Evolutionary conservation across 768 basidiomycete species (phyloP).

Genomic region (Candolleomyces eurysporus): DNA sequence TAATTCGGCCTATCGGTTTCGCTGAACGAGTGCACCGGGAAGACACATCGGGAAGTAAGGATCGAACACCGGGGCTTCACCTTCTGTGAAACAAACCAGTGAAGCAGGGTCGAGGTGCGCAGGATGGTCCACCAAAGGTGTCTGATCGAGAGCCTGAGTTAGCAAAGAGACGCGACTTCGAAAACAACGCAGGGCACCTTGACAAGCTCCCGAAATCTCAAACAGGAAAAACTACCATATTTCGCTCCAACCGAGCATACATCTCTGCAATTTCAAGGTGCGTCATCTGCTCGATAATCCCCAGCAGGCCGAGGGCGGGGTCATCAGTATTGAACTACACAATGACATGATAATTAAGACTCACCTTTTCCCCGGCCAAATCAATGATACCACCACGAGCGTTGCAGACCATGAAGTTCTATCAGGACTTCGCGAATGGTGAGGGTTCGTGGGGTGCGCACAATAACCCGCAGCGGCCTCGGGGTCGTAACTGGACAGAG

Average conservation of each 20-base stretch:
- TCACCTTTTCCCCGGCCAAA: constrained; percentile 62
- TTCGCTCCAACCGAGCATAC: constrained; percentile 86
- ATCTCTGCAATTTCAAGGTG: constrained; percentile 92
- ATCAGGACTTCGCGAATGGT: too few species aligned
- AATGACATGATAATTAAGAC: not conserved
- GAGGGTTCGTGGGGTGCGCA: too few species aligned
- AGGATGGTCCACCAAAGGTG: constrained; percentile 75
- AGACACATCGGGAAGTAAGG: constrained; percentile 4
- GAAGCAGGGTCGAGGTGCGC: constrained; percentile 80
- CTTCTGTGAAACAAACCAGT: constrained; percentile 72
- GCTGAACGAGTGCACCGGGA: constrained; percentile 74
- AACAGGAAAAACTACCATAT: constrained; percentile 86
- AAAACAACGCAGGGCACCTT: constrained; percentile 33
- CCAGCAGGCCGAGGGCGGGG: constrained; percentile 13
- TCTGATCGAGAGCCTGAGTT: constrained; percentile 16
- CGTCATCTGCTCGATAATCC: constrained; percentile 76
- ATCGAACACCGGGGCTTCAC: not conserved
- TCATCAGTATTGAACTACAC: too few species aligned
- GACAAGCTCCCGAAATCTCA: constrained; percentile 82
- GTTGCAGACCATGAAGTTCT: too few species aligned
- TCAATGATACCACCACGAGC: too few species aligned
- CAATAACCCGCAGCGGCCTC: too few species aligned
- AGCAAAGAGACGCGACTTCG: not conserved
- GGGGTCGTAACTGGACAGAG: too few species aligned
- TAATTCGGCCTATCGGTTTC: constrained; percentile 85